phyloP scores from a whole-genome alignment of 305 asterid genomes.

The Andrographis paniculata region DNA sequence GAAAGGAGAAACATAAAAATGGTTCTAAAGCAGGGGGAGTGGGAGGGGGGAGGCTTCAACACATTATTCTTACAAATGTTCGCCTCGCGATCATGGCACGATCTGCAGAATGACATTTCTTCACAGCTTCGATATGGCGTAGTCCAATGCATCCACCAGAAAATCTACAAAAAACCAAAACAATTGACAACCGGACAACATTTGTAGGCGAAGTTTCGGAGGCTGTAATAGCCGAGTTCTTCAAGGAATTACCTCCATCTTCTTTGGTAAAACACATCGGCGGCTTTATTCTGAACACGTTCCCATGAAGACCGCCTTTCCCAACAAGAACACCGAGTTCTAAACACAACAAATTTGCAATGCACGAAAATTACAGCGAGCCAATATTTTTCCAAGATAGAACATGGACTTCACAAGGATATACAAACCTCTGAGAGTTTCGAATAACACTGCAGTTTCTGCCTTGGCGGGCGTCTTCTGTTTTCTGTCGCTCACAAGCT shows the following conservation, averaged over 20 bases:
- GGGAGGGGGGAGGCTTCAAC: constrained; percentile 1
- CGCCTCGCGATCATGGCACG: neutral
- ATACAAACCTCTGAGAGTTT: constrained; percentile 78
- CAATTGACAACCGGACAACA: neutral
- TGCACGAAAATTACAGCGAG: neutral
- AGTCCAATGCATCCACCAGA: constrained; percentile 83
- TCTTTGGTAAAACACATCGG: constrained; percentile 90
- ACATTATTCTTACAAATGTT: neutral
- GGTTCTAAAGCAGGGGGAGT: neutral
- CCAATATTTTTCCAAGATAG: neutral
- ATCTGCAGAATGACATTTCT: constrained; percentile 7
- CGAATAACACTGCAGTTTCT: constrained; percentile 77
- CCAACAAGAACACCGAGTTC: constrained; percentile 80
- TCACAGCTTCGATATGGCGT: constrained; percentile 66
- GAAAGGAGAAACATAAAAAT: neutral
- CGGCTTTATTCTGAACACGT: constrained; percentile 95
- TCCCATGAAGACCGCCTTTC: constrained; percentile 92
- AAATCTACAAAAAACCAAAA: constrained; percentile 50
- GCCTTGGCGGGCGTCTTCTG: constrained; percentile 84
- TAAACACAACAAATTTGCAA: constrained; percentile 19
- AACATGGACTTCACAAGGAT: constrained; percentile 4
- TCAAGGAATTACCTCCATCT: constrained; percentile 62
- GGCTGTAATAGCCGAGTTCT: neutral
- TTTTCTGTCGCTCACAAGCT: constrained; percentile 70
- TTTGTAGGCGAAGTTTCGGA: neutral